These are phyloP conservation scores for Harringtonia lauricola DNA, from an alignment of 2,329 filamentous ascomycete species.

Conservation along the genomic window DNA sequence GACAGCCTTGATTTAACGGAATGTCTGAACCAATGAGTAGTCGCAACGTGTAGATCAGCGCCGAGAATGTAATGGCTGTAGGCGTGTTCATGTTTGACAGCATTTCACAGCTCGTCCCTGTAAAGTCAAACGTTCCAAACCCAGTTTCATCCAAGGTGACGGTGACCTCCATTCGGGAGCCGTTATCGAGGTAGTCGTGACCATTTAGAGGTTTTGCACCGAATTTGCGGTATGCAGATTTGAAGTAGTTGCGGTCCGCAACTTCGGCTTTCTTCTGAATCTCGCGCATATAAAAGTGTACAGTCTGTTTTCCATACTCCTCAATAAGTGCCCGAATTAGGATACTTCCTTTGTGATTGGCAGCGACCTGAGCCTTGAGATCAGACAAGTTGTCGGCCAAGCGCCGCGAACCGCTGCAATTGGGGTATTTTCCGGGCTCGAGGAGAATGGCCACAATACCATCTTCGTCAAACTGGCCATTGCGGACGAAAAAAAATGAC, in stretches of 20 bases:
- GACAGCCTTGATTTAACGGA: conserved; percentile 74
- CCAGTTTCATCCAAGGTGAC: conserved; percentile 67
- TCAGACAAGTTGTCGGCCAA: conserved; percentile 77
- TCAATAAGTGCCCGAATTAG: conserved; percentile 63
- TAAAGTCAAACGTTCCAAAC: conserved; percentile 67
- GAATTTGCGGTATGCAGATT: conserved; percentile 48
- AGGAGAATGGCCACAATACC: conserved; percentile 60
- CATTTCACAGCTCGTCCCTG: conserved; percentile 62
- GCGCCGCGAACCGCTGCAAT: conserved; percentile 67
- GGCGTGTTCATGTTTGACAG: conserved; percentile 69
- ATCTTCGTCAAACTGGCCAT: conserved; percentile 68
- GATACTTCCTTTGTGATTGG: conserved; percentile 74
- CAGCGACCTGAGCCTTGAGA: conserved; percentile 74
- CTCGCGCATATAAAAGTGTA: conserved; percentile 72
- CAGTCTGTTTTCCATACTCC: conserved; percentile 67
- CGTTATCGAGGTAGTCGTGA: conserved; percentile 78
- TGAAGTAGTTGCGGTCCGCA: conserved; percentile 62
- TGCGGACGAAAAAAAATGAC: conserved; percentile 60
- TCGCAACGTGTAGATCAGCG: conserved; percentile 75
- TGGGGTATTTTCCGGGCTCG: conserved; percentile 62
- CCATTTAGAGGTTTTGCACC: conserved; percentile 58
- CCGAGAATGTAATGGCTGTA: conserved; percentile 63
- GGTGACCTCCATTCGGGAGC: conserved; percentile 64
- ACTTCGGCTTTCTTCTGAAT: conserved; percentile 73
- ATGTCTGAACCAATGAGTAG: conserved; percentile 72